Conservation (phyloP, 2,329 filamentous ascomycete species). For the Talaromyces pinophilus region DNA sequence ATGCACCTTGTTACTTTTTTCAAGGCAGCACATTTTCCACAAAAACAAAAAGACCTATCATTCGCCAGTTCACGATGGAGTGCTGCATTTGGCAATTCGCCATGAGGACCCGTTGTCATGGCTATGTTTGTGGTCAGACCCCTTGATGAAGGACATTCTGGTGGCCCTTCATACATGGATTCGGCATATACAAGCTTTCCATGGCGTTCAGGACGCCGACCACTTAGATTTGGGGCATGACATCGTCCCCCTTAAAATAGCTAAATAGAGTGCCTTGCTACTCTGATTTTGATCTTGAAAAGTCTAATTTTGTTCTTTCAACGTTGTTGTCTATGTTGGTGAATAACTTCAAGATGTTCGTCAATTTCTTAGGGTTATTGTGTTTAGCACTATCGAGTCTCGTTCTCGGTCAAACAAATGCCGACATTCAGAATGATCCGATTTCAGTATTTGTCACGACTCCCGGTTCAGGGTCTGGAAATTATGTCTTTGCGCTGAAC, state of each 20-base stretch:
- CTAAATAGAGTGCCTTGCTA: neutral
- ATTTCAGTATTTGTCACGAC: conserved; percentile 26
- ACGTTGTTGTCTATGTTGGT: neutral
- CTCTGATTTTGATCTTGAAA: neutral
- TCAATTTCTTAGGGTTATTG: neutral
- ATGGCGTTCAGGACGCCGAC: neutral
- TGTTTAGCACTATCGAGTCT: neutral
- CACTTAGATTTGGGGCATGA: neutral
- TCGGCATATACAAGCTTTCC: neutral
- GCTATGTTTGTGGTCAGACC: neutral
- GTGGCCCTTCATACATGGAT: neutral
- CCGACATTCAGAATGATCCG: conserved; percentile 2
- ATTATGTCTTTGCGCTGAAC: conserved; percentile 31
- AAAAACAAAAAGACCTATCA: neutral
- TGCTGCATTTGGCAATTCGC: neutral
- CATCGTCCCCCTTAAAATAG: neutral
- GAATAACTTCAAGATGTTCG: neutral
- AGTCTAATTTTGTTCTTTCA: too few relatives aligned
- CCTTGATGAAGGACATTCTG: neutral
- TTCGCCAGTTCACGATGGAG: neutral
- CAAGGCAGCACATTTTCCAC: conserved; percentile 2
- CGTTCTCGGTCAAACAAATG: neutral
- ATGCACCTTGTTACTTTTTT: neutral
- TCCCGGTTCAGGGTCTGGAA: conserved; percentile 19
- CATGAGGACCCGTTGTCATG: neutral